Conservation (phyloP, 441 rosid genomes). For the Arabidopsis hybrid region DNA sequence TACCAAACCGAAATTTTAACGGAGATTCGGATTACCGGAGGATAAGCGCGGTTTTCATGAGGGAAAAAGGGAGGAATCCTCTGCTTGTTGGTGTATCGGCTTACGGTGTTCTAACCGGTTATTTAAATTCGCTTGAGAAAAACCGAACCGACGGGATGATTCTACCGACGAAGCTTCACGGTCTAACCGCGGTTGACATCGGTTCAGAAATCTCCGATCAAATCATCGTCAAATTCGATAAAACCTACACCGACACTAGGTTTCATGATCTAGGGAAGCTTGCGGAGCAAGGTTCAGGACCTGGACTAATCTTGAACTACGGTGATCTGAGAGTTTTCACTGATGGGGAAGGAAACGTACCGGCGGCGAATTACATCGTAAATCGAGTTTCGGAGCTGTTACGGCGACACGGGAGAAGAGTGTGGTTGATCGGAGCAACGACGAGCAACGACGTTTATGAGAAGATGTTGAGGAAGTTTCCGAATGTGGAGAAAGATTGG, state of each 20-base stretch:
- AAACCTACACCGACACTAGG: conserved; percentile 44
- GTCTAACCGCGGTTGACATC: conserved; percentile 52
- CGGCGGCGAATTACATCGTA: conserved; percentile 51
- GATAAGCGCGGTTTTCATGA: conserved; percentile 62
- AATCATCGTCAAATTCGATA: conserved; percentile 39
- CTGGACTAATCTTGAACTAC: conserved; percentile 63
- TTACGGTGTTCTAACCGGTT: conserved; percentile 55
- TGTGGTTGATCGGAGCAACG: conserved; percentile 71
- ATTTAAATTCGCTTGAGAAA: conserved; percentile 50
- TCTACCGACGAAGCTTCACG: conserved; percentile 49
- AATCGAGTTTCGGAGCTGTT: conserved; percentile 57
- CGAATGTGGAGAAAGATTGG: conserved; percentile 73
- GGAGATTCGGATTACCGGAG: conserved; percentile 63
- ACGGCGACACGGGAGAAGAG: conserved; percentile 51
- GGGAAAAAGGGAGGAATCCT: conserved; percentile 66
- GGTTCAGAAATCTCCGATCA: conserved; percentile 49
- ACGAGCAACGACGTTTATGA: conserved; percentile 62
- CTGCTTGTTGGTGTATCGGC: conserved; percentile 76
- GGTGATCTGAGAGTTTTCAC: conserved; percentile 66
- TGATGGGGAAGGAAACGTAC: conserved; percentile 21
- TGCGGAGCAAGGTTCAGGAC: conserved; percentile 48
- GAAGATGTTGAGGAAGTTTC: conserved; percentile 63
- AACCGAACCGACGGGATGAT: conserved; percentile 42
- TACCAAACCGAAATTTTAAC: conserved; percentile 52
- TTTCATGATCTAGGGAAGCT: conserved; percentile 55